Evolutionary conservation across 495 filamentous ascomycete species (phyloP), one percentile per base, ranked within the genome.

Genomic region (Hapsidospora chrysogenum): DNA sequence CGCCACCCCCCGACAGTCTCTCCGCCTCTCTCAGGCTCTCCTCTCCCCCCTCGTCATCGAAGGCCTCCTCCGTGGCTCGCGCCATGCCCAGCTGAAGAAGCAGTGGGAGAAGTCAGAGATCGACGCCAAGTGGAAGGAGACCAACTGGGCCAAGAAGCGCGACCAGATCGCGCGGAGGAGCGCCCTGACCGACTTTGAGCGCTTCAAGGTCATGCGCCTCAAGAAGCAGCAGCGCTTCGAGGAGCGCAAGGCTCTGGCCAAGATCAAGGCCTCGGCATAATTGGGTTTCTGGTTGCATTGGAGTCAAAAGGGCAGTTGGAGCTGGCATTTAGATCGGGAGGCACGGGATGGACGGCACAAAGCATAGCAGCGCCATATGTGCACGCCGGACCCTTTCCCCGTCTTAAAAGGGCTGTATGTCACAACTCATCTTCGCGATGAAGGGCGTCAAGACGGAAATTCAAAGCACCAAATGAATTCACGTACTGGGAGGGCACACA

Each of bases 181-280:
- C 63, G 75, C 76, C 48, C 70, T 99, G 42, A 87, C 72, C 66
- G 92, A 99, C 70, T 96, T 99, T 58, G 92, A 99, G 72, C 78
- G 89, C 53, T 99, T 96, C 82, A 95, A 96, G 77, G 86, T 96
- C 47, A 70, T 96, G 72, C 71, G 84, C 58, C 68, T 95, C 65
- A 85, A 79, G 75, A 96, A 96, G 77, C 86, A 95, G 80, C 76
- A 80, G 54, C 78, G 86, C 54, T 95, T 84, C 68, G 87, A 93
- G 70, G 77, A 92, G 61, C 81, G 76, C 63, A 95, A 94, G 77
- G 74, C 84, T 46, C 64, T 81, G 46, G 78, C 83, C 47, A 85
- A 87, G 70, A 66, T 82, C 54, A 62, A 57, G 58, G 61, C 63
- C 34, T 49, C 59, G 33, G 60, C 63, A 41, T 67, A 53, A 54